Evolutionary conservation across 306 rosid genomes (phyloP), one percentile per base, ranked within the genome.

Genomic region (Rubus parviflorus): DNA sequence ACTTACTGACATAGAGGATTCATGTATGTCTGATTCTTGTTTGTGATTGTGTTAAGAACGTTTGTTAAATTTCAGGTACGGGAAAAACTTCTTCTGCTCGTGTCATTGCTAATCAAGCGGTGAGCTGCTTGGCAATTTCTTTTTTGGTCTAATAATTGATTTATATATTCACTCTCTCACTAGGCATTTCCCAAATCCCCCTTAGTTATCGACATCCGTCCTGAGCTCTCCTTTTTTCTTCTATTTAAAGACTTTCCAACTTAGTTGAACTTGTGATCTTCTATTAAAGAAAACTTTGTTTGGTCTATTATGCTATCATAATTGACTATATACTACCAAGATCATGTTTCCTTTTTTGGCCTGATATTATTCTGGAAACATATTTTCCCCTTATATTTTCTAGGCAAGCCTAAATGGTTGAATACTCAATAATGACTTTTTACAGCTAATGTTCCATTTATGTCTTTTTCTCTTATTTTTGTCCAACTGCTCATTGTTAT

Each of bases 21-120:
- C 52, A 45, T 40, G 8, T 53, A 67, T 48, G 8, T 51, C 17
- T 49, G 62, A 51, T n/a, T 72, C 52, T 72, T 38, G 49, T 20
- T 40, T 35, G 45, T 25, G 3, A 23, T 69, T 69, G 3, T 53
- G 49, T 54, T 45, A 12, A 64, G 70, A 64, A 78, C 79, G 75
- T 75, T 37, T 70, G 79, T 71, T 37, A 35, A 43, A 64, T 84
- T 84, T 86, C 91, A 94, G 98, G 98, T 79, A 94, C 97, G 17
- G 98, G 98, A 68, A 94, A 94, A 82, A 94, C 98, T 67, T 92
- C 98, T 40, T 90, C 86, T 86, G 98, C 98, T 75, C 97, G 97
- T 79, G 96, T 92, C 64, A 92, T 94, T 84, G 97, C 98, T 77
- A 89, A 83, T 79, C 96, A 94, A 82, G 92, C 92, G 75, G 98